Evolutionary conservation across 805 yeast species (phyloP), one percentile per base, ranked within the genome.

Genomic region (Sporopachydermia quercuum): DNA sequence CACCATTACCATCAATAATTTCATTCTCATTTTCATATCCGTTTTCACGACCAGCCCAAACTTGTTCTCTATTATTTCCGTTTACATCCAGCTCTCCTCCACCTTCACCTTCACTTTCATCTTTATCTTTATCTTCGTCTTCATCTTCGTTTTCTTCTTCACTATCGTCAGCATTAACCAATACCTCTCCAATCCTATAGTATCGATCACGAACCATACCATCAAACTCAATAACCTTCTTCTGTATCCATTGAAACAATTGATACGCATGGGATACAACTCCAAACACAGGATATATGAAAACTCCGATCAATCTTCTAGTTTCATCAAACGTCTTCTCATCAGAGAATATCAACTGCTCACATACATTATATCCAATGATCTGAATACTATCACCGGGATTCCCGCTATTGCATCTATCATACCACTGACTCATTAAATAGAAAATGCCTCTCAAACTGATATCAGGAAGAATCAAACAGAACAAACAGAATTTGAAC

Each of bases 331-430:
- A 23, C 30, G n/a, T n/a, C 8, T 8, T 8, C 8, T 8, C 8
- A n/a, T 23, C 30, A 23, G 30, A 23, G n/a, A 23, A 23, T n/a
- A 23, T n/a, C 8, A n/a, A 8, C 8, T 8, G n/a, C 30, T 23
- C 13, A 53, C 87, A 80, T 60, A 80, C 91, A 43, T 70, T 78
- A 60, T 68, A 79, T 27, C 87, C 89, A 42, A 80, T 60, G 34
- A 80, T 79, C 57, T 78, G 87, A 1, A 23, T 8, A 8, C 13
- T 8, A 23, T 23, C 13, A 8, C 30, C 30, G 13, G 30, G 8
- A 23, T 8, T n/a, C 8, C 30, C 30, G 13, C 13, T 8, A 8
- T 8, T 23, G n/a, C 30, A 23, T 8, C 13, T 8, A 23, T 23
- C 30, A 23, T 8, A 23, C 30, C 13, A 8, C n/a, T 23, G 8